A percentile compares a stretch with the other conserved stretches of the same genome.
Conservation (phyloP, 805 yeast genomes). For the Starmerella asiatica region DNA sequence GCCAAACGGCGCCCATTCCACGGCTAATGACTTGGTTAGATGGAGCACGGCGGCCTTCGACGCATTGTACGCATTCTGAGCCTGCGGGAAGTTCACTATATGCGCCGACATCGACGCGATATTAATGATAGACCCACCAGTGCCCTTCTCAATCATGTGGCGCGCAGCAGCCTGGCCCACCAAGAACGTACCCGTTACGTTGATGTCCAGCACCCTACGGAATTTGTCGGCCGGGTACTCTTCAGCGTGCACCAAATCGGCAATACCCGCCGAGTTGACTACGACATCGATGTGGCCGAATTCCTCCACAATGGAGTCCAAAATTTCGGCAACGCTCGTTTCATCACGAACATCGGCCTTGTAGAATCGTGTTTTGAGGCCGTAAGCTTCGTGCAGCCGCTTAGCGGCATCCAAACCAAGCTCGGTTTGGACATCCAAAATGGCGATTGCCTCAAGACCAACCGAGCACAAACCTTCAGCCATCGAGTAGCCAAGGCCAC, state of each 20-base stretch:
- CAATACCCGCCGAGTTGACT: constrained; percentile 54
- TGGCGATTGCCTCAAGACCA: constrained; percentile 41
- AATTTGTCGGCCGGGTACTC: constrained; percentile 53
- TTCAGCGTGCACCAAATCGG: constrained; percentile 56
- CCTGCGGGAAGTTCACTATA: constrained; percentile 61
- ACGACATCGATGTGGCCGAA: constrained; percentile 45
- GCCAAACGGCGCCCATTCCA: constrained; percentile 59
- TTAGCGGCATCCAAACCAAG: constrained; percentile 49
- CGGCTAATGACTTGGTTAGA: constrained; percentile 52
- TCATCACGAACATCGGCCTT: constrained; percentile 51
- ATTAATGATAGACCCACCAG: constrained; percentile 46
- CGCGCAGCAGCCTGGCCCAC: constrained; percentile 54
- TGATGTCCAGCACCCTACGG: constrained; percentile 49
- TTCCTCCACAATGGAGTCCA: constrained; percentile 39
- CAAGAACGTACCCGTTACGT: constrained; percentile 52
- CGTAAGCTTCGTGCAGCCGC: constrained; percentile 36
- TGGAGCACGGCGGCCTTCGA: constrained; percentile 62
- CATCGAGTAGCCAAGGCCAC: constrained; percentile 50
- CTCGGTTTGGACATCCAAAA: constrained; percentile 45
- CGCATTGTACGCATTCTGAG: constrained; percentile 57
- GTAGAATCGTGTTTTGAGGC: constrained; percentile 51
- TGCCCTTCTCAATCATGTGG: constrained; percentile 46
- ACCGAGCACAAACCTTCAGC: constrained; percentile 47
- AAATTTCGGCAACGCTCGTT: constrained; percentile 35
- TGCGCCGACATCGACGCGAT: constrained; percentile 62